Evolutionary conservation across 225 moss, liverwort and hornwort genomes (phyloP).

Genomic region (Pleurozium schreberi): DNA sequence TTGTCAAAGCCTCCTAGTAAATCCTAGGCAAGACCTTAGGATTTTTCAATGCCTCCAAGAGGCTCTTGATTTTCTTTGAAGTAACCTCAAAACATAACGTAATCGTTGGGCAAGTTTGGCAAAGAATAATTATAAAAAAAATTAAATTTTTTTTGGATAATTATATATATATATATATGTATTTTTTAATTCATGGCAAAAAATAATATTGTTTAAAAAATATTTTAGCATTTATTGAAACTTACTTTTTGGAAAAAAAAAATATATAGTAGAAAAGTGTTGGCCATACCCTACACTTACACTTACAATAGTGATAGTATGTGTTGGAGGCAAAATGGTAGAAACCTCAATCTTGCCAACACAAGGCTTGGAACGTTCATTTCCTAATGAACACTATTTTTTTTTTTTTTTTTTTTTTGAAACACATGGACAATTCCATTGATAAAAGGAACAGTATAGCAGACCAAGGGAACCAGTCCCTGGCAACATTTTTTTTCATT

Average conservation of each 20-base stretch:
- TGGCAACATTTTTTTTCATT: too few relatives aligned
- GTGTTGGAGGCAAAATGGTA: neutral
- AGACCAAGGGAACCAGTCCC: too few relatives aligned
- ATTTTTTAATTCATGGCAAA: too few relatives aligned
- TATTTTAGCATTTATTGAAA: fast-evolving
- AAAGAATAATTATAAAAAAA: neutral
- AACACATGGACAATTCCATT: too few relatives aligned
- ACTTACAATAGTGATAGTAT: fast-evolving
- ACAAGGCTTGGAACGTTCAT: neutral
- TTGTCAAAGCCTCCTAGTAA: neutral
- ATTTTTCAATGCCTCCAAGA: neutral
- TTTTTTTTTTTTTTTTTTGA: too few relatives aligned
- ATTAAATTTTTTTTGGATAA: neutral
- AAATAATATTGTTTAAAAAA: too few relatives aligned
- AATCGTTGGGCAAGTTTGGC: fast-evolving
- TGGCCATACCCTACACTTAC: neutral
- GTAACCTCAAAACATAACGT: neutral
- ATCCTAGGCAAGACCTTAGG: too few relatives aligned
- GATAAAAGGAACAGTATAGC: too few relatives aligned
- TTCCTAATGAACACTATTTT: neutral
- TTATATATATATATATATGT: too few relatives aligned
- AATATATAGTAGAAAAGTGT: fast-evolving
- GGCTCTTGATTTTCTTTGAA: neutral
- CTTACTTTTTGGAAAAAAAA: neutral
- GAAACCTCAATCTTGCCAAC: neutral